Conservation (phyloP, 768 basidiomycete genomes). For the Rhizopogon vesiculosus region DNA sequence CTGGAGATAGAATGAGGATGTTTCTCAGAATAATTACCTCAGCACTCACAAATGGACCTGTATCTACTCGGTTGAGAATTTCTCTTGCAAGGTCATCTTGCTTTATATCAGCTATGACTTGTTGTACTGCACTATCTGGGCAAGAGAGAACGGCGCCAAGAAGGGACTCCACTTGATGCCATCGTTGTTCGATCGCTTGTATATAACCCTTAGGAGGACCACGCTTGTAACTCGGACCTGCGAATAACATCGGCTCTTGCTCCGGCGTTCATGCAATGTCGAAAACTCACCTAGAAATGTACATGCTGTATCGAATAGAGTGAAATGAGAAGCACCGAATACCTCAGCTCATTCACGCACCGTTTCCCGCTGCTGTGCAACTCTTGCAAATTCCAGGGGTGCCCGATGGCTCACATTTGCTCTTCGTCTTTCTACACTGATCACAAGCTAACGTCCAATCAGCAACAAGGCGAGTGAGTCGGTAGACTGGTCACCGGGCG, state of each 20-base stretch:
- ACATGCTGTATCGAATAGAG: slow-evolving; percentile 41
- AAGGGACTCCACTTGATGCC: slow-evolving; percentile 91
- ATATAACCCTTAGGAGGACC: slow-evolving; percentile 91
- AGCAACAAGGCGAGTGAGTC: neutral
- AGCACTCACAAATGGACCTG: slow-evolving; percentile 63
- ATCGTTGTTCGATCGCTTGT: slow-evolving; percentile 85
- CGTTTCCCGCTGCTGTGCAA: slow-evolving; percentile 52
- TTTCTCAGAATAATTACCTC: neutral
- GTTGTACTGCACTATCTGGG: slow-evolving; percentile 58
- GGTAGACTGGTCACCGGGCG: slow-evolving; percentile 3
- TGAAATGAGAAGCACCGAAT: neutral
- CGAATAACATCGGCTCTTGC: slow-evolving; percentile 1
- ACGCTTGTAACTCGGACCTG: slow-evolving; percentile 77
- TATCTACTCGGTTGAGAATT: slow-evolving; percentile 71
- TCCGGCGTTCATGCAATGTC: neutral
- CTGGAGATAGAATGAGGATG: slow-evolving; percentile 30
- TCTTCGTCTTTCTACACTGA: slow-evolving; percentile 84
- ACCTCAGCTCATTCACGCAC: slow-evolving; percentile 27
- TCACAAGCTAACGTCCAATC: slow-evolving; percentile 59
- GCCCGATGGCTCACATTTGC: slow-evolving; percentile 67
- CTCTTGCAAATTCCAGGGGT: slow-evolving; percentile 56
- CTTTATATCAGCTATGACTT: slow-evolving; percentile 56
- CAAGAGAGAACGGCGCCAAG: slow-evolving; percentile 78
- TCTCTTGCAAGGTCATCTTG: slow-evolving; percentile 75
- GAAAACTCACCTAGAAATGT: slow-evolving; percentile 52